Base-by-base conservation (phyloP, 2,329 filamentous ascomycete species). In the Xylariaceae sp. region DNA sequence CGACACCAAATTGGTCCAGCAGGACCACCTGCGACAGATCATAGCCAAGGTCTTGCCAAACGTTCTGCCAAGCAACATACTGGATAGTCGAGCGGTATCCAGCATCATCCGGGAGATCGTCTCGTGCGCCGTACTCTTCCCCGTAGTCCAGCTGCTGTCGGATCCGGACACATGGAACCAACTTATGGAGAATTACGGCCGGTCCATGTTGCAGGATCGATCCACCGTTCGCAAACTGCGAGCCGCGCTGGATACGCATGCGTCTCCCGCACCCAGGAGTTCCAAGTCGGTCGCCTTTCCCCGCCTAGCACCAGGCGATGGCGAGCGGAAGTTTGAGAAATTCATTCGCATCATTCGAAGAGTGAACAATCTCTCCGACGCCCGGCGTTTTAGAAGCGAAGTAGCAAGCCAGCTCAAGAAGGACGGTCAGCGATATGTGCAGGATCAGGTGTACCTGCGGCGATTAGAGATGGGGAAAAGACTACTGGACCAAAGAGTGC, bases 101-200 rank as follows among this genome's bases (percentile, higher is more conserved):
- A 82, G 81, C 22, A 66, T 98, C 34, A 73, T 95, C 39, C 80
- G 84, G 47, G 93, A 98, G 62, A 81, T 98, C 40, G 77, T 95
- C n/a, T 72, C 87, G 15, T 95, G 92, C 58, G 86, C 87, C n/a
- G 80, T 98, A 24, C 65, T 98, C 23, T 80, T 78, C 26, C 92
- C 92, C 1, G 65, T 93, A 15, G 70, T 95, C 53, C 78, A 82
- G 49, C 67, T 88, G 41, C 65, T 98, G 13, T 77, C 85, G 5
- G 90, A 98, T 47, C 89, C 93, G 2, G 93, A 98, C 62, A 94
- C 83, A 7, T 98, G 90, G 90, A 96, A 98, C 51, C 89, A 95
- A 57, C 61, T 94, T 39, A 87, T 96, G 71, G 90, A 96, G 59
- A 89, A 81, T 36, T 87, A 81, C 59, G 83, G 88, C 13, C 80